A percentile compares a stretch with the other conserved stretches of the same genome.
Evolutionary conservation across 176 grass and related monocot genomes (phyloP).

Genomic region (Poa annua): DNA sequence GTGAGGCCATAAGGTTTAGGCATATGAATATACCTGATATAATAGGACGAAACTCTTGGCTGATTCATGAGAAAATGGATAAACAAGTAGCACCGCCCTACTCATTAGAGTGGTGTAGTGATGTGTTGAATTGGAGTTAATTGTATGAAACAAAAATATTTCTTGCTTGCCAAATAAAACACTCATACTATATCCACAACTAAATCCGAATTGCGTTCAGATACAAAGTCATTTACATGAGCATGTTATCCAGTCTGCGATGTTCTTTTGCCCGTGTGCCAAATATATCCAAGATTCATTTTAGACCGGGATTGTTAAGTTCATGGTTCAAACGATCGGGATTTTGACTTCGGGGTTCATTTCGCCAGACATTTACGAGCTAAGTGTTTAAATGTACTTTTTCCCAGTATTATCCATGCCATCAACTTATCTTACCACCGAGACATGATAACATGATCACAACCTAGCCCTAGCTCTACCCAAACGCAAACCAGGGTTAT

Average conservation of each 20-base stretch:
- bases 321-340: too few relatives aligned
- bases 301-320: too few relatives aligned
- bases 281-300: too few relatives aligned
- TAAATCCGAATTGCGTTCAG: background rate
- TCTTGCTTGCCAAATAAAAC: background rate
- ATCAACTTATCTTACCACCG: background rate
- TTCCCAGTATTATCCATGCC: too few relatives aligned
- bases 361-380: too few relatives aligned
- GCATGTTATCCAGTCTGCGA: too few relatives aligned
- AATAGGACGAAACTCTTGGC: background rate
- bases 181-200: background rate
- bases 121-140: background rate
- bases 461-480: background rate
- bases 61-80: background rate
- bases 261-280: too few relatives aligned
- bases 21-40: background rate
- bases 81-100: background rate
- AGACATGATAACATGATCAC: background rate
- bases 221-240: too few relatives aligned
- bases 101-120: background rate
- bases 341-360: too few relatives aligned
- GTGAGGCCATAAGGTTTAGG: background rate
- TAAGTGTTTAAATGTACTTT: too few relatives aligned
- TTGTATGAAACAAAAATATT: background rate
- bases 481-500: background rate